Base-by-base conservation (phyloP, 768 basidiomycete species). In the Gymnopilus junonius region DNA sequence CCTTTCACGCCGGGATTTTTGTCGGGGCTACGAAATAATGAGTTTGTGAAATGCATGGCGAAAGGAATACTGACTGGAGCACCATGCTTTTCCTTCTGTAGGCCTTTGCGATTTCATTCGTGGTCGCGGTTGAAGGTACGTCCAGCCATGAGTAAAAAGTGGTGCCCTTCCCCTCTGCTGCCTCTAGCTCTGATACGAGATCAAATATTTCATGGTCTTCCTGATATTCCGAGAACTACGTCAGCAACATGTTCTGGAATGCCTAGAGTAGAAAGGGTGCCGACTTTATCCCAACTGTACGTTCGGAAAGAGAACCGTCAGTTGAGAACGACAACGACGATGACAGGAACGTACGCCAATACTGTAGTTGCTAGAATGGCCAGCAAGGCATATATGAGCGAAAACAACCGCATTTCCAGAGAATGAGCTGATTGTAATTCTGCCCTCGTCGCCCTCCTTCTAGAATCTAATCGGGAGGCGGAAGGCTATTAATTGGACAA, bases 161-260 rank as follows among this genome's bases (percentile, higher is more conserved):
- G n/a, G 91, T 94, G 32, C 91, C 94, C 73, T 92, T 95, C 82
- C 95, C 95, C 81, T 97, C 96, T 2, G 93, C 80, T 3, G 79
- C 80, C 75, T 96, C 90, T 21, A 98, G 74, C 20, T 85, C 92
- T 65, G 86, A 85, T 62, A 97, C 95, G 14, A 97, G 83, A 77
- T 97, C 96, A 71, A 98, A 98, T 37, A 98, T 96, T 76, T 98
- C 95, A 80, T 97, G 86, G 79, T 98, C 95, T 77, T 96, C 92
- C 91, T 95, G n/a, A n/a, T n/a, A 65, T 54, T 20, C 14, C 32
- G 50, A 37, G 17, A 4, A 46, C 27, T 5, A 48, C 15, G 55
- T 62, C 21, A 46, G 39, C 14, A 14, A 40, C 29, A 27, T n/a
- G 23, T 17, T 40, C 54, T 6, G 17, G 12, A 23, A 31, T 12